Percentiles rank a stretch among this genome's conserved stretches.
Evolutionary conservation across 805 yeast species (phyloP).

Genomic region (Lachancea nothofagi): DNA sequence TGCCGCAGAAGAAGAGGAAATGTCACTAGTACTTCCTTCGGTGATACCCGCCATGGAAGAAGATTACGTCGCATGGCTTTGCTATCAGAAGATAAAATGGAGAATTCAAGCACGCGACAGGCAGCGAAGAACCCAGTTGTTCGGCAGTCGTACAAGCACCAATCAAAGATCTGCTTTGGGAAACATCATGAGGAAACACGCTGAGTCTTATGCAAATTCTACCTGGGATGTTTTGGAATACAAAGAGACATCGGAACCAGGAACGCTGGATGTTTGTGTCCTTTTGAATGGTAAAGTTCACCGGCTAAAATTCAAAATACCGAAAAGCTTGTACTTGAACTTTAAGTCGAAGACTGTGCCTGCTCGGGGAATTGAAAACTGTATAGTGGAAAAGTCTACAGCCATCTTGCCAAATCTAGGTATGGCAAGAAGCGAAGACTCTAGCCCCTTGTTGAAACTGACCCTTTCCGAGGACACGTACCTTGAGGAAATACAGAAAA

Average conservation of each 20-base stretch:
- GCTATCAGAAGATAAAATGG: constrained; percentile 87
- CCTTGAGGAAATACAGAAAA: constrained; percentile 48
- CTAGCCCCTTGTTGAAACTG: constrained; percentile 49
- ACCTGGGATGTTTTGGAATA: constrained; percentile 86
- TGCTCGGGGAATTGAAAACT: constrained; percentile 38
- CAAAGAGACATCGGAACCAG: constrained; percentile 52
- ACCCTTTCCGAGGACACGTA: constrained; percentile 63
- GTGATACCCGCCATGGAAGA: constrained; percentile 54
- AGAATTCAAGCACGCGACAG: constrained; percentile 64
- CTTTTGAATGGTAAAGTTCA: constrained; percentile 69
- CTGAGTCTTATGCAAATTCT: constrained; percentile 68
- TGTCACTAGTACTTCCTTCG: constrained; percentile 38
- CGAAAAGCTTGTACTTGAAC: constrained; percentile 66
- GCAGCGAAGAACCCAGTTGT: constrained; percentile 64
- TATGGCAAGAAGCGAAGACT: constrained; percentile 35
- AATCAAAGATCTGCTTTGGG: constrained; percentile 60
- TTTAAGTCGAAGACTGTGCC: constrained; percentile 48
- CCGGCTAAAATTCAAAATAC: constrained; percentile 63
- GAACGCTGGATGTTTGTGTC: constrained; percentile 72
- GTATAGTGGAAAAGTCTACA: constrained; percentile 52
- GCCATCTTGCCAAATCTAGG: constrained; percentile 69
- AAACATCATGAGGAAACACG: constrained; percentile 65
- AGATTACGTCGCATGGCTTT: constrained; percentile 63
- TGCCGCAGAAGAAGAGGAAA: constrained; percentile 38
- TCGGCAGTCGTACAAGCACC: constrained; percentile 58